Base-by-base conservation (phyloP, 352 stramenopile genomes). In the Phytophthora podocarpi region DNA sequence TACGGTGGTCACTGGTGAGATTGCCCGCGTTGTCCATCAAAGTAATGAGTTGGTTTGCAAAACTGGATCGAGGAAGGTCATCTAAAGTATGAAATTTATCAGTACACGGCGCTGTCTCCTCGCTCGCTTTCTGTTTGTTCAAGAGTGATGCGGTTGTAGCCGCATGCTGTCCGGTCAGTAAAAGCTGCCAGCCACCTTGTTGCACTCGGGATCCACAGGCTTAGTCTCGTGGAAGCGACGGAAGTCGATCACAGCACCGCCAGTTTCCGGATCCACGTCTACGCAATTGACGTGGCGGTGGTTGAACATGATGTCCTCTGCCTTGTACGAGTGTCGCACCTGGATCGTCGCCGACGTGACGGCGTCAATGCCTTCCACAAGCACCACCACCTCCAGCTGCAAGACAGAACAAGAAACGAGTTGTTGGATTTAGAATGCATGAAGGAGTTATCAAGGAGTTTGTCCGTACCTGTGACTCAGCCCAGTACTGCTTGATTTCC, bases 351-450 rank as follows among this genome's bases (percentile, higher is more conserved):
- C 80, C n/a, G 89, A 97, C 18, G 96, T 98, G 27, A 98, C 82
- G 23, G 96, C 92, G 54, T 98, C 96, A 23, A 97, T 98, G 23
- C 96, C 96, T 77, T 99, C 96, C 2, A 98, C 80, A 30, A 98
- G 75, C 28, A 98, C 93, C n/a, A 99, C 87, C 45, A 99, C 86
- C 78, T 99, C 97, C 30, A 98, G 62, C 71, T 98, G 49, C 18
- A 70, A 20, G 7, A 26, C 16, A 43, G 20, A 45, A 50, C 18
- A 36, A 20, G 51, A 10, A 47, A 47, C 31, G 27, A 20, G 34
- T 46, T 27, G 28, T 65, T 40, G 67, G 54, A 16, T 5, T 18
- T n/a, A 12, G 4, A 13, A 18, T 20, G n/a, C 5, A n/a, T 28
- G 16, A 37, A 8, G 12, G 34, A 30, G 4, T 20, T 40, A 20